These are phyloP conservation scores for Besnoitia besnoiti DNA, from an alignment of 169 alveolate species.

Conservation along the genomic window DNA sequence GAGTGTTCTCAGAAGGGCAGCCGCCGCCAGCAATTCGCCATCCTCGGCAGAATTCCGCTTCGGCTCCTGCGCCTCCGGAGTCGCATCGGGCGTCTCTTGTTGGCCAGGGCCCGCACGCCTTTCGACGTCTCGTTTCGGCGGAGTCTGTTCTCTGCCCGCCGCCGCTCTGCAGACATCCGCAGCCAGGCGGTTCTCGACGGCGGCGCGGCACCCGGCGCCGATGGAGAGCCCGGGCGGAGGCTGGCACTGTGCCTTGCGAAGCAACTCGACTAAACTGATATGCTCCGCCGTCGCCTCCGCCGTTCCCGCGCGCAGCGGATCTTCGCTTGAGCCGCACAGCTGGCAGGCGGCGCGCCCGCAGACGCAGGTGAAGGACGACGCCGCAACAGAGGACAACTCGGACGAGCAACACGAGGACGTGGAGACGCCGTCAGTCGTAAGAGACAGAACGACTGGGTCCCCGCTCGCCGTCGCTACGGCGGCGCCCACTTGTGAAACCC, in stretches of 20 bases:
- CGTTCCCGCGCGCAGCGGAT: background rate
- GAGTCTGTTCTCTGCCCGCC: too few relatives aligned
- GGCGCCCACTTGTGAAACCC: background rate
- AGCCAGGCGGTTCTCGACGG: background rate
- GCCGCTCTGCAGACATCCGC: background rate
- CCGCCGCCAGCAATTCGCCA: background rate
- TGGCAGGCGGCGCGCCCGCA: background rate
- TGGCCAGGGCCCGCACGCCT: too few relatives aligned
- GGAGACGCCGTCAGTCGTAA: background rate
- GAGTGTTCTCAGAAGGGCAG: background rate
- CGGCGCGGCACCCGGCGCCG: background rate
- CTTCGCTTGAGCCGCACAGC: background rate
- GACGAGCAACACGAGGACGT: constrained; percentile 1
- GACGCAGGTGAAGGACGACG: background rate
- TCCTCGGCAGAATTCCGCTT: background rate
- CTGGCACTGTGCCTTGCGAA: background rate
- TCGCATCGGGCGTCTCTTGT: background rate
- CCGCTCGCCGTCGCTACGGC: background rate
- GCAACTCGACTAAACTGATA: background rate
- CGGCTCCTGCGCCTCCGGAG: background rate
- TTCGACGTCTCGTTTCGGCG: too few relatives aligned
- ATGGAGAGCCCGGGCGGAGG: background rate
- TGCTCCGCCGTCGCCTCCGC: background rate
- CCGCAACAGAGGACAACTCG: background rate
- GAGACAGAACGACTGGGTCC: background rate